These are phyloP conservation scores for Pichia inconspicua DNA, from an alignment of 1,139 yeast genomes.

Conservation along the genomic window DNA sequence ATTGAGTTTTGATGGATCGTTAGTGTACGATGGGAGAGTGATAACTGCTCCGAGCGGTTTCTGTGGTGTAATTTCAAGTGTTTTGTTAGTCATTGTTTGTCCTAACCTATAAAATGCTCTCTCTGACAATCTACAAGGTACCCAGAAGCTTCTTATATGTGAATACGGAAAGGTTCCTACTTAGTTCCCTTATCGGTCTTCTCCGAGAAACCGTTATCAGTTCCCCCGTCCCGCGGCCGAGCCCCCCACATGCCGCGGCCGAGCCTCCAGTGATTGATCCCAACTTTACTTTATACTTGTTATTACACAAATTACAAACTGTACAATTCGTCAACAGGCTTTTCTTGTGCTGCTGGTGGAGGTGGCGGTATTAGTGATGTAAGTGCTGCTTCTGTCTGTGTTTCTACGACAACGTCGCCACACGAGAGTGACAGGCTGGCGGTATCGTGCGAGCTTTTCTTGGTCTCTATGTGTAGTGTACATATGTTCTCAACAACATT, in stretches of 20 bases:
- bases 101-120: not conserved
- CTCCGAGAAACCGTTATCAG: not conserved
- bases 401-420: not conserved
- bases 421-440: not conserved
- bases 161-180: too few species aligned
- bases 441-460: not conserved
- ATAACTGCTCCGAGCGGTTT: slow-evolving; percentile 59
- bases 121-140: too few species aligned
- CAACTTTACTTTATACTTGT: too few species aligned
- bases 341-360: not conserved
- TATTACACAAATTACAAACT: not conserved
- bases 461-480: not conserved
- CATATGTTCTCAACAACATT: not conserved
- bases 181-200: not conserved
- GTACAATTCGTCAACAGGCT: not conserved
- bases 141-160: too few species aligned
- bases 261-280: not conserved
- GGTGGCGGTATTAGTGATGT: not conserved
- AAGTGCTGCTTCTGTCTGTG: not conserved
- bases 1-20: slow-evolving; percentile 65
- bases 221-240: not conserved
- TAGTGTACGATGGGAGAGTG: slow-evolving; percentile 54
- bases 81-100: not conserved
- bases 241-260: not conserved
- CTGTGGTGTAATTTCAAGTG: slow-evolving; percentile 40